Percentiles rank a stretch among this genome's conserved stretches.
phyloP scores from a whole-genome alignment of 2,329 filamentous ascomycete species.

The Colletotrichum cereale region DNA sequence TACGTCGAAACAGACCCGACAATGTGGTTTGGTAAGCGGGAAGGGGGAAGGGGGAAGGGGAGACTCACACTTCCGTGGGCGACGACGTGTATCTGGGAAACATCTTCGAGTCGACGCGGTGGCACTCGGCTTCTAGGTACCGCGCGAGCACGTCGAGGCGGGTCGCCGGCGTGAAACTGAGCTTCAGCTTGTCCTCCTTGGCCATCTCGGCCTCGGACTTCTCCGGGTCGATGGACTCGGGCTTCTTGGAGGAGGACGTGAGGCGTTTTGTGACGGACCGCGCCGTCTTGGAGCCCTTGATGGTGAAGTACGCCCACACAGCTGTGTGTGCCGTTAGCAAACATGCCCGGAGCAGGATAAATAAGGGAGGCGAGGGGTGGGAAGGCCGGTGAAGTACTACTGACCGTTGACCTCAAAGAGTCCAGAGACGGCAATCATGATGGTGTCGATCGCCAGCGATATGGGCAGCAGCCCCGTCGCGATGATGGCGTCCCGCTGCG shows the following conservation, averaged over 20 bases:
- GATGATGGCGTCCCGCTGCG: conserved; percentile 36
- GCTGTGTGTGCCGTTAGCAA: neutral
- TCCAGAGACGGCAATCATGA: conserved; percentile 33
- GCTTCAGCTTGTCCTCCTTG: conserved; percentile 34
- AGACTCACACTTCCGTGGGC: conserved; percentile 35
- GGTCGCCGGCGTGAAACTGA: conserved; percentile 27
- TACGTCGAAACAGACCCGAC: neutral
- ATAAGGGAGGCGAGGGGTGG: neutral
- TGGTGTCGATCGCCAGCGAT: conserved; percentile 27
- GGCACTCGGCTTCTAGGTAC: conserved; percentile 34
- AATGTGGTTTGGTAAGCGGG: neutral
- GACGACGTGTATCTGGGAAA: conserved; percentile 30
- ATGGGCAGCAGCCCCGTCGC: conserved; percentile 33
- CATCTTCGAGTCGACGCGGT: conserved; percentile 29
- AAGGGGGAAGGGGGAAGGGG: fast-evolving
- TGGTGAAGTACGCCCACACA: conserved; percentile 38
- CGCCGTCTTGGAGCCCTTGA: conserved; percentile 37
- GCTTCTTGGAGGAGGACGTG: conserved; percentile 29
- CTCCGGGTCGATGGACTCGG: conserved; percentile 30
- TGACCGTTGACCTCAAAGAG: conserved; percentile 37
- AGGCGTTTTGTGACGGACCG: conserved; percentile 36
- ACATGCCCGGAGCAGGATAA: fast-evolving
- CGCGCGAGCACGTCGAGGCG: conserved; percentile 31
- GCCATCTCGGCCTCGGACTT: conserved; percentile 34
- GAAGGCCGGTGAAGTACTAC: too few species aligned